These are phyloP conservation scores for Trichoderma citrinoviride DNA, from an alignment of 2,329 filamentous ascomycete species.

Conservation along the genomic window DNA sequence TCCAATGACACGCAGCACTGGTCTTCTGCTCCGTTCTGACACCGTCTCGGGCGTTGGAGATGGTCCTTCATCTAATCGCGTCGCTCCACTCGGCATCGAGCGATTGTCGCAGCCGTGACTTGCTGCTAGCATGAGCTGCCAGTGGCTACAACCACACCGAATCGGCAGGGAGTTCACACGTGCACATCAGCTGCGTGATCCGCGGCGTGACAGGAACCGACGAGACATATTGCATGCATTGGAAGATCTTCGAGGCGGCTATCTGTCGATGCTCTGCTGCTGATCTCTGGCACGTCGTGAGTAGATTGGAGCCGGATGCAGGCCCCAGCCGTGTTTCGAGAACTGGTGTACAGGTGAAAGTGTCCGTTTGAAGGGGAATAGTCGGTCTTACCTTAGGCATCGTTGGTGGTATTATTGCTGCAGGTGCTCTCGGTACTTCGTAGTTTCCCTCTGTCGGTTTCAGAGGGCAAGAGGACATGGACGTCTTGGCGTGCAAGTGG, in stretches of 20 bases:
- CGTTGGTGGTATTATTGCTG: background rate
- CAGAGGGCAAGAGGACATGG: constrained; percentile 15
- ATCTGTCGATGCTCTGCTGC: constrained; percentile 13
- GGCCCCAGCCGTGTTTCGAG: background rate
- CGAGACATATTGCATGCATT: constrained; percentile 8
- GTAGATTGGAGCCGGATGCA: background rate
- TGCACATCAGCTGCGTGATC: constrained; percentile 7
- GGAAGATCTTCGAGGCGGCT: constrained; percentile 13
- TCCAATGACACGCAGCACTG: constrained; percentile 8
- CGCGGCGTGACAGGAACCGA: background rate
- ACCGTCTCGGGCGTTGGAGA: constrained; percentile 12
- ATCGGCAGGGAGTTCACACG: background rate
- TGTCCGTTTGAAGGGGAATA: background rate
- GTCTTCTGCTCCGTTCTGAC: constrained; percentile 8
- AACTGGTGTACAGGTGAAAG: background rate
- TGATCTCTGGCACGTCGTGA: constrained; percentile 7
- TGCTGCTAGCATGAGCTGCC: background rate
- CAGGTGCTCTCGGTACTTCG: background rate
- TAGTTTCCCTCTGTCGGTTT: background rate
- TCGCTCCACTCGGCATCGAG: constrained; percentile 8
- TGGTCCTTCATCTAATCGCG: constrained; percentile 16
- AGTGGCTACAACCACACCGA: background rate
- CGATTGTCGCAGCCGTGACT: background rate
- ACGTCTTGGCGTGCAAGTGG: constrained; percentile 7
- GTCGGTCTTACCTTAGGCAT: constrained; percentile 2